phyloP scores from a whole-genome alignment of 2,329 filamentous ascomycete species.

The Camillea tinctor region DNA sequence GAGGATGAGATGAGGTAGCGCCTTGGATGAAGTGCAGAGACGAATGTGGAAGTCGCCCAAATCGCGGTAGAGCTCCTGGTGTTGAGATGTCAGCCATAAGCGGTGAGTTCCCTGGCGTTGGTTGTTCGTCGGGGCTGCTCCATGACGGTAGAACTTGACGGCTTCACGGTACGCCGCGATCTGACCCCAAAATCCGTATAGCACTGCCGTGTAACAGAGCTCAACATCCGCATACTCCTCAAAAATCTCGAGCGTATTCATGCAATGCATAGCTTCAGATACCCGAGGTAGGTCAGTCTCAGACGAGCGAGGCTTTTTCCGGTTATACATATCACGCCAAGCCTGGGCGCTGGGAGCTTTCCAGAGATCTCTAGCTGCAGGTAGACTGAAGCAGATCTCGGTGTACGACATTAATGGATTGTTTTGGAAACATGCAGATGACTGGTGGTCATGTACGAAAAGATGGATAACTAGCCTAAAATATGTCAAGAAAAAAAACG shows the following conservation, averaged over 20 bases:
- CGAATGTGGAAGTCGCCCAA: slow-evolving; percentile 26
- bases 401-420: slow-evolving; percentile 24
- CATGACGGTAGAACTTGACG: slow-evolving; percentile 27
- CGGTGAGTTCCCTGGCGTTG: slow-evolving; percentile 19
- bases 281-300: slow-evolving; percentile 21
- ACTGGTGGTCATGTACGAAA: slow-evolving; percentile 27
- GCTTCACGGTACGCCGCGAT: slow-evolving; percentile 33
- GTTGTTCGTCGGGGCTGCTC: not conserved
- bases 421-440: slow-evolving; percentile 25
- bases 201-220: slow-evolving; percentile 28
- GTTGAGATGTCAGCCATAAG: slow-evolving; percentile 31
- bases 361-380: slow-evolving; percentile 28
- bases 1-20: slow-evolving; percentile 21
- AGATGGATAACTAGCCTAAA: slow-evolving; percentile 27
- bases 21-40: slow-evolving; percentile 11
- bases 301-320: slow-evolving; percentile 16
- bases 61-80: slow-evolving; percentile 32
- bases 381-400: slow-evolving; percentile 26
- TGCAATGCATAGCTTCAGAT: slow-evolving; percentile 23
- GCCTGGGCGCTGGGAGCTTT: slow-evolving; percentile 24
- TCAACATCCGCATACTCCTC: slow-evolving; percentile 30
- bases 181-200: slow-evolving; percentile 34
- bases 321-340: slow-evolving; percentile 26
- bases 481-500: not conserved
- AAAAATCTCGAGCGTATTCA: slow-evolving; percentile 19